Conservation (phyloP, 805 yeast genomes). For the Lachancea cidri region DNA sequence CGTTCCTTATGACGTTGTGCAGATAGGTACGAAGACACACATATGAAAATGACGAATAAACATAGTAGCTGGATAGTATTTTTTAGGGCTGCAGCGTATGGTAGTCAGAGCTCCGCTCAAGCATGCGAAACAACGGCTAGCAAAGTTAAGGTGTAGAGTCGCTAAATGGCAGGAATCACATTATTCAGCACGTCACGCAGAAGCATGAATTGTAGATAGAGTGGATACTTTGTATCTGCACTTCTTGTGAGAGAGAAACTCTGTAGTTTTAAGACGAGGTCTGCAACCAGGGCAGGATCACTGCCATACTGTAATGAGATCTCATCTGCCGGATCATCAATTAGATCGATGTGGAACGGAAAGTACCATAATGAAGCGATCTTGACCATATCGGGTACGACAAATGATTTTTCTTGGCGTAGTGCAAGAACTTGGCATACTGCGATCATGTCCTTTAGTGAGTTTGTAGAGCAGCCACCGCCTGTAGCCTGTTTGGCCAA, state of each 20-base stretch:
- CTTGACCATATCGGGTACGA: slow-evolving; percentile 49
- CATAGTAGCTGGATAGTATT: too few relatives aligned
- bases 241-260: slow-evolving; percentile 16
- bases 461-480: slow-evolving; percentile 48
- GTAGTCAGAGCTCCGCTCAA: too few relatives aligned
- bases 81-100: too few relatives aligned
- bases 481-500: slow-evolving; percentile 37
- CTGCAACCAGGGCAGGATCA: slow-evolving; percentile 23
- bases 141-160: too few relatives aligned
- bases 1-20: too few relatives aligned
- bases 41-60: too few relatives aligned
- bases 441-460: slow-evolving; percentile 40
- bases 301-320: slow-evolving; percentile 28
- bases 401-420: slow-evolving; percentile 35
- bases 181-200: slow-evolving; percentile 47
- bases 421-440: slow-evolving; percentile 40
- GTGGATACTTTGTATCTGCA: slow-evolving; percentile 19
- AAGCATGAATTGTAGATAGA: slow-evolving; percentile 38
- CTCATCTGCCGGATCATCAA: slow-evolving; percentile 32
- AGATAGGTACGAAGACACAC: too few relatives aligned
- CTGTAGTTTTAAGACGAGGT: slow-evolving; percentile 18
- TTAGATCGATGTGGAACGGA: slow-evolving; percentile 51
- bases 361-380: slow-evolving; percentile 43
- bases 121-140: too few relatives aligned
- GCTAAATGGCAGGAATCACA: slow-evolving; percentile 48